These are phyloP conservation scores for Candida koratica DNA, from an alignment of 805 yeast species.

Conservation along the genomic window DNA sequence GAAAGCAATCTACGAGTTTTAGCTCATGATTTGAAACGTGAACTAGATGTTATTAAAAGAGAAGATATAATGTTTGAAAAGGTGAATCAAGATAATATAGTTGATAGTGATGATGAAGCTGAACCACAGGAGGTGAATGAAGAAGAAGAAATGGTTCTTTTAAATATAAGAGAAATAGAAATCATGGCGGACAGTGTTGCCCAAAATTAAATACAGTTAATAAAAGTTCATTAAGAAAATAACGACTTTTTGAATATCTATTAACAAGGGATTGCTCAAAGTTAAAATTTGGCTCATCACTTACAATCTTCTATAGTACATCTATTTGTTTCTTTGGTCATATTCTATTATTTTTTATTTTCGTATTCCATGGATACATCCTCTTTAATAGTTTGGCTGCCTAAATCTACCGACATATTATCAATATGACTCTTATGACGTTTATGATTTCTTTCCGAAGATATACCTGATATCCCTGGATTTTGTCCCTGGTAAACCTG, in stretches of 20 bases:
- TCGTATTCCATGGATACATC: constrained; percentile 14
- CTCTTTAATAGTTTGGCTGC: constrained; percentile 7
- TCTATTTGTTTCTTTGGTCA: constrained; percentile 5
- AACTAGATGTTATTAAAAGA: constrained; percentile 34
- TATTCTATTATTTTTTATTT: constrained; percentile 4
- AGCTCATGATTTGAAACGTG: constrained; percentile 60
- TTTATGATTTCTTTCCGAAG: constrained; percentile 25
- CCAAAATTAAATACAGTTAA: no score
- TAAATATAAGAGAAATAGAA: constrained; percentile 49
- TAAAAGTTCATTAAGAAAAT: neutral
- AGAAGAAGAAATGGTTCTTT: constrained; percentile 36
- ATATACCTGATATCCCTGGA: constrained; percentile 9
- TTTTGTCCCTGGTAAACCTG: constrained; percentile 9
- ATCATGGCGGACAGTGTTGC: constrained; percentile 5
- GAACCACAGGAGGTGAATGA: constrained; percentile 13
- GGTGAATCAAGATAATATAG: constrained; percentile 7
- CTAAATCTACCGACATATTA: constrained; percentile 28
- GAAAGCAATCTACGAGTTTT: constrained; percentile 58
- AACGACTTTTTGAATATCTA: neutral
- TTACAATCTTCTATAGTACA: constrained; percentile 3
- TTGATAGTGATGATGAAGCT: constrained; percentile 15
- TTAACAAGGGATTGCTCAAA: no score
- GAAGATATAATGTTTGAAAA: constrained; percentile 56
- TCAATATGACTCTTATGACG: constrained; percentile 32
- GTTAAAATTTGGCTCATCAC: no score